A percentile compares a stretch with the other conserved stretches of the same genome.
phyloP scores from a whole-genome alignment of 306 rosid species.

The Phaseolus lunatus region DNA sequence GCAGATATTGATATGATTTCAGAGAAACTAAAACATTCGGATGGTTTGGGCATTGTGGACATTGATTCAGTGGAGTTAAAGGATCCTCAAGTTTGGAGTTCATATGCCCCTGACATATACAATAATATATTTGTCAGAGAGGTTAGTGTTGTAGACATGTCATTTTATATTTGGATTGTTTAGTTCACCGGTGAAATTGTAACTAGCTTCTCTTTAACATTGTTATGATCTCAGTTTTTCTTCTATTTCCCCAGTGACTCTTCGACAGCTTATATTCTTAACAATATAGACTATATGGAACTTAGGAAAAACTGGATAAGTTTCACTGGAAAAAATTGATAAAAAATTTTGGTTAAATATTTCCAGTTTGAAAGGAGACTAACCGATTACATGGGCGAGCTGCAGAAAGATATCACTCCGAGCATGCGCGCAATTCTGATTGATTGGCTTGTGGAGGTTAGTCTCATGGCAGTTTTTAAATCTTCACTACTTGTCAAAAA shows the following conservation, averaged over 20 bases:
- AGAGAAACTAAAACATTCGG: constrained; percentile 52
- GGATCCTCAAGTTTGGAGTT: constrained; percentile 73
- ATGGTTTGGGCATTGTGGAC: constrained; percentile 54
- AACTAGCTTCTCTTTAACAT: background rate
- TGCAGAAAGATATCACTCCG: constrained; percentile 79
- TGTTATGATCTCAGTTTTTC: constrained; percentile 35
- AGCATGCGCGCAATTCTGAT: constrained; percentile 81
- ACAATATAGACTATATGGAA: background rate
- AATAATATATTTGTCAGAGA: constrained; percentile 58
- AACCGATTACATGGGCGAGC: constrained; percentile 65
- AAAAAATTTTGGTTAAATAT: constrained; percentile 29
- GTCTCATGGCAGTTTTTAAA: background rate
- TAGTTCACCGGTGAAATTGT: background rate
- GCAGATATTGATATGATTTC: constrained; percentile 62
- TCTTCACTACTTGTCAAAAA: background rate
- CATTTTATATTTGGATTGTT: constrained; percentile 25
- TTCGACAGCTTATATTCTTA: background rate
- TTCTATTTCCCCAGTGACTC: background rate
- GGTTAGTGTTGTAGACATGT: constrained; percentile 63
- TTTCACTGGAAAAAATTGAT: constrained; percentile 21
- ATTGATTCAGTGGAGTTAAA: constrained; percentile 65
- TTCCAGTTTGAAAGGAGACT: constrained; percentile 71
- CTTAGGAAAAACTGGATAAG: constrained; percentile 10
- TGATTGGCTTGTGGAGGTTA: constrained; percentile 97
- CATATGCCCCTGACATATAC: constrained; percentile 78